Percentiles rank a stretch among this genome's conserved stretches.
phyloP scores from a whole-genome alignment of 495 filamentous ascomycete species.

The Aspergillus bridgeri region DNA sequence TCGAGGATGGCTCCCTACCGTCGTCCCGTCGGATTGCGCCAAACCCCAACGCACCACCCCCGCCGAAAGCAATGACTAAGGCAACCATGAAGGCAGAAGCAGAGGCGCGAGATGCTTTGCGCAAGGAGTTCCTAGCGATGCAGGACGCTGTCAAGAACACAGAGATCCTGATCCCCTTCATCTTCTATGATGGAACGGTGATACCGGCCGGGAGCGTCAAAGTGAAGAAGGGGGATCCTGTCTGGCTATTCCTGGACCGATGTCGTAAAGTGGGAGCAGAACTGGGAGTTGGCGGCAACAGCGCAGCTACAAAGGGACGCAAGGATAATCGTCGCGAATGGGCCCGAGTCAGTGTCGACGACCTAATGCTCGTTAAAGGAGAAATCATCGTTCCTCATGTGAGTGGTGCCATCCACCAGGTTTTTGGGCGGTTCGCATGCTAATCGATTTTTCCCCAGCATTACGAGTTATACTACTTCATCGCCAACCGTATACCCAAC shows the following conservation, averaged over 20 bases:
- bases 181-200: slow-evolving; percentile 98
- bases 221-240: slow-evolving; percentile 86
- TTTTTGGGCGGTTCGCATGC: slow-evolving; percentile 1
- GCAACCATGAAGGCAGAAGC: slow-evolving; percentile 77
- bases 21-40: slow-evolving; percentile 53
- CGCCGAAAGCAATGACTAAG: slow-evolving; percentile 83
- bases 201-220: slow-evolving; percentile 77
- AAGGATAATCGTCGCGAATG: slow-evolving; percentile 73
- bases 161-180: slow-evolving; percentile 89
- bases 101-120: slow-evolving; percentile 72
- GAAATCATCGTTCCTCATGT: slow-evolving; percentile 95
- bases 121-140: slow-evolving; percentile 78
- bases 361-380: slow-evolving; percentile 88
- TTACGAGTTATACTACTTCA: slow-evolving; percentile 95
- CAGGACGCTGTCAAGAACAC: slow-evolving; percentile 87
- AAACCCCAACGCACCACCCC: slow-evolving; percentile 62
- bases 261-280: slow-evolving; percentile 87
- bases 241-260: slow-evolving; percentile 90
- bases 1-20: slow-evolving; percentile 36
- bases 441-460: slow-evolving; percentile 55
- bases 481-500: slow-evolving; percentile 79
- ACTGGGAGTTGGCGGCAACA: slow-evolving; percentile 62
- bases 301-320: slow-evolving; percentile 51
- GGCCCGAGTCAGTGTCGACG: slow-evolving; percentile 93
- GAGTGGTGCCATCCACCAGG: slow-evolving; percentile 33